Evolutionary conservation across 495 filamentous ascomycete genomes (phyloP).

Genomic region (Podospora australis): DNA sequence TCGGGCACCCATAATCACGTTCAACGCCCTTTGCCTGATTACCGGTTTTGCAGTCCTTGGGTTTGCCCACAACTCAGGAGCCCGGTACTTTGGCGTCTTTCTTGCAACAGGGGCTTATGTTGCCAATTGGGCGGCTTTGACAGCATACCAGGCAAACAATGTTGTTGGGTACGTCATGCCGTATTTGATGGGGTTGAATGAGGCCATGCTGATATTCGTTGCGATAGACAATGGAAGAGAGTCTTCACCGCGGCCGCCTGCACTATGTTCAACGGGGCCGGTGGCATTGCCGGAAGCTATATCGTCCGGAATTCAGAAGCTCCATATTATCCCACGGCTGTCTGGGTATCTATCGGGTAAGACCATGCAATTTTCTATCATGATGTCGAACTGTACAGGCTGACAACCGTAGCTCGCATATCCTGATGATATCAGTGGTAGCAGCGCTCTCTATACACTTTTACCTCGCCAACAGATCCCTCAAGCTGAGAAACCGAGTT

Average conservation of each 20-base stretch:
- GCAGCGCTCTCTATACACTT: constrained; percentile 56
- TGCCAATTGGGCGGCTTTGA: constrained; percentile 73
- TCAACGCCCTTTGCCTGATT: constrained; percentile 69
- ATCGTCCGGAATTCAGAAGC: constrained; percentile 64
- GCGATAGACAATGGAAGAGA: constrained; percentile 62
- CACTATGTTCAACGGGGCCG: constrained; percentile 65
- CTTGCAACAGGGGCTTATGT: constrained; percentile 74
- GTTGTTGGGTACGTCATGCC: constrained; percentile 39
- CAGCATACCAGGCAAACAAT: constrained; percentile 67
- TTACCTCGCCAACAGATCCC: constrained; percentile 47
- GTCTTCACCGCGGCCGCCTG: constrained; percentile 63
- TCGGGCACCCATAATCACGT: constrained; percentile 62
- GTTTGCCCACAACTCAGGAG: constrained; percentile 58
- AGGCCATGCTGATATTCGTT: neutral
- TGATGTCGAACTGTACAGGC: neutral
- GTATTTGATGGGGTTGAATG: constrained; percentile 7
- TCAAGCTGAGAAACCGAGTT: neutral
- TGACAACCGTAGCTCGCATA: constrained; percentile 39
- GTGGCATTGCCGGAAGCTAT: constrained; percentile 70
- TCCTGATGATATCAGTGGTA: constrained; percentile 59
- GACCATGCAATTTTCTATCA: neutral
- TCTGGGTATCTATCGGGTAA: constrained; percentile 65
- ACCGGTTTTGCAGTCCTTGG: constrained; percentile 69
- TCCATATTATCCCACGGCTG: constrained; percentile 60
- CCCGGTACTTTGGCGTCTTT: constrained; percentile 67